phyloP scores from a whole-genome alignment of 2,329 filamentous ascomycete genomes.

The Stachybotrys echinatus region DNA sequence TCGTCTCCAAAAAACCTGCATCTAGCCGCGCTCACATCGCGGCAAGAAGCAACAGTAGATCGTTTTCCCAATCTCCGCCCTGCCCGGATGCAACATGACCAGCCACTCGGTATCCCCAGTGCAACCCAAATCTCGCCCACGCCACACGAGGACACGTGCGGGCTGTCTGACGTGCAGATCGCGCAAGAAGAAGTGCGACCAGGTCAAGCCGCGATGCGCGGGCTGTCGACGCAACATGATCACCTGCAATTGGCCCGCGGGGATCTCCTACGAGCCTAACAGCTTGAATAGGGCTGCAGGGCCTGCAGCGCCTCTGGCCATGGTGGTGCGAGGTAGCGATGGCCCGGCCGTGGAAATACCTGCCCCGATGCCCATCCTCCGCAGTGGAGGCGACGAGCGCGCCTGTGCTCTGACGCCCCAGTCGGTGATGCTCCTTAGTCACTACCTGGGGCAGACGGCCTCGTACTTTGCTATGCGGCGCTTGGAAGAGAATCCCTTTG shows the following conservation, averaged over 20 bases:
- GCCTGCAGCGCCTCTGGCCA: not conserved
- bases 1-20: no score
- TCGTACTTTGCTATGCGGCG: slow-evolving; percentile 5
- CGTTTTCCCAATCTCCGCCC: not conserved
- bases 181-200: slow-evolving; percentile 37
- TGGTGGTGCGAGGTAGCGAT: not conserved
- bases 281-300: not conserved
- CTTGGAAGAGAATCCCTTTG: slow-evolving; percentile 3
- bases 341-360: not conserved
- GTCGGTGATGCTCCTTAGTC: not conserved
- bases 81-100: not conserved
- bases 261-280: not conserved
- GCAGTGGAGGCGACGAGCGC: not conserved
- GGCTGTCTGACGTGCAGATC: slow-evolving; percentile 33
- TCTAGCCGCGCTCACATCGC: not conserved
- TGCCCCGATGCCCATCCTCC: not conserved
- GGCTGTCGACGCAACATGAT: slow-evolving; percentile 22
- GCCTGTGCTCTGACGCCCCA: slow-evolving; percentile 2
- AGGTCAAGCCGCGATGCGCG: slow-evolving; percentile 27
- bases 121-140: not conserved
- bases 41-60: not conserved
- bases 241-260: slow-evolving; percentile 8
- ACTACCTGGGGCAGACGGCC: slow-evolving; percentile 3
- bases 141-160: slow-evolving; percentile 2
- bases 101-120: not conserved